These are phyloP conservation scores for Yarrowia sp. DNA, from an alignment of 805 yeast genomes.

Conservation along the genomic window DNA sequence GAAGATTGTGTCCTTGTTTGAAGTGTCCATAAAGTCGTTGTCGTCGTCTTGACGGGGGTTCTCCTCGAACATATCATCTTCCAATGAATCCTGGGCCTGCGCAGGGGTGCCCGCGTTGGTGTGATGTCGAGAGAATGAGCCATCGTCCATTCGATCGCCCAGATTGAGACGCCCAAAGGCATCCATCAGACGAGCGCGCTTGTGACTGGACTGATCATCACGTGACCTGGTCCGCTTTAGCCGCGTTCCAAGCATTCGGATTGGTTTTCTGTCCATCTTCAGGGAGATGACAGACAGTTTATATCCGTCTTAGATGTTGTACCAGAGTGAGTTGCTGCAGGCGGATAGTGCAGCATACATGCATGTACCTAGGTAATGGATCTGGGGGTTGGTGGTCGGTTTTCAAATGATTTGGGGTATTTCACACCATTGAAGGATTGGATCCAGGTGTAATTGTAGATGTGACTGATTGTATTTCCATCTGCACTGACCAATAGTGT, in stretches of 20 bases:
- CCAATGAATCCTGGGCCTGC: neutral
- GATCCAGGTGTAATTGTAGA: too few relatives aligned
- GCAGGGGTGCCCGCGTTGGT: neutral
- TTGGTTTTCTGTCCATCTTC: conserved; percentile 10
- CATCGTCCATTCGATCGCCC: conserved; percentile 6
- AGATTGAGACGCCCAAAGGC: conserved; percentile 15
- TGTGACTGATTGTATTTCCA: too few relatives aligned
- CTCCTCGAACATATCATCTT: conserved; percentile 1
- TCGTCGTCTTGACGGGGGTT: neutral
- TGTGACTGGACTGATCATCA: neutral
- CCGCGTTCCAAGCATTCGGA: conserved; percentile 19
- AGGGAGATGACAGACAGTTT: neutral
- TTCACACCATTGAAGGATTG: too few relatives aligned
- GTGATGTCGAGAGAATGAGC: neutral
- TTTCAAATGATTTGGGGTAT: too few relatives aligned
- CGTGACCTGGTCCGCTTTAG: conserved; percentile 13
- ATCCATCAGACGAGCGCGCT: neutral
- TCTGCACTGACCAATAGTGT: neutral
- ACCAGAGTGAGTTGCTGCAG: conserved; percentile 9
- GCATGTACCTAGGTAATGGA: neutral
- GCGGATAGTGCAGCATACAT: conserved; percentile 5
- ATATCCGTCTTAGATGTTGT: neutral
- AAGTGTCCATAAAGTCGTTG: conserved; percentile 30
- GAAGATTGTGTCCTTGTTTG: conserved; percentile 29
- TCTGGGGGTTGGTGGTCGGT: neutral